A percentile compares a stretch with the other conserved stretches of the same genome.
Evolutionary conservation across 768 basidiomycete genomes (phyloP).

Genomic region (Tylopilus intermedius): DNA sequence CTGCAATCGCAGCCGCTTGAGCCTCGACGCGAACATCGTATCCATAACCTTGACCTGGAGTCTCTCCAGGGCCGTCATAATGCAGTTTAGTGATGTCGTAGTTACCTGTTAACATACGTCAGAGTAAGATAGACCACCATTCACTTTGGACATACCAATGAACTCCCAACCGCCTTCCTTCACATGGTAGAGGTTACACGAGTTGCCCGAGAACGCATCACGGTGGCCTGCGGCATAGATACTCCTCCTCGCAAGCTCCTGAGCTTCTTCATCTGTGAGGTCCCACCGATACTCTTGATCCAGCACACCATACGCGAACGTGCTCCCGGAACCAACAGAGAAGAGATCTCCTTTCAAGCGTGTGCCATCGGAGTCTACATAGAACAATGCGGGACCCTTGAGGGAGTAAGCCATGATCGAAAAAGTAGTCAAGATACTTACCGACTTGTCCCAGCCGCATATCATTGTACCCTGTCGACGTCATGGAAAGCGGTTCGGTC

Average conservation of each 20-base stretch:
- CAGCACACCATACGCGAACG: slow-evolving; percentile 97
- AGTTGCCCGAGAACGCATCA: slow-evolving; percentile 94
- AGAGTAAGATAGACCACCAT: slow-evolving; percentile 7
- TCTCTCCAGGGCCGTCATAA: slow-evolving; percentile 79
- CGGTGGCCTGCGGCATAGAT: slow-evolving; percentile 97
- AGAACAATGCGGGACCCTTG: slow-evolving; percentile 90
- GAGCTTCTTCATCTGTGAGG: slow-evolving; percentile 85
- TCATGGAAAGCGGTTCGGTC: slow-evolving; percentile 1
- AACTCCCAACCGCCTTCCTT: slow-evolving; percentile 95
- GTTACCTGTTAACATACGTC: slow-evolving; percentile 54
- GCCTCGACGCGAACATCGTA: slow-evolving; percentile 69
- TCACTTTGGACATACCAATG: slow-evolving; percentile 57
- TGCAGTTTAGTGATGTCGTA: slow-evolving; percentile 89
- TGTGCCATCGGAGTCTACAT: slow-evolving; percentile 96
- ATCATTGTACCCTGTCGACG: slow-evolving; percentile 90
- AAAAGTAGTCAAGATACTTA: slow-evolving; percentile 32
- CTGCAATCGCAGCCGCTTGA: slow-evolving; percentile 37
- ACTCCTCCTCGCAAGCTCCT: slow-evolving; percentile 87
- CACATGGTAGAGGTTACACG: slow-evolving; percentile 93
- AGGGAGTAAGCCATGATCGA: slow-evolving; percentile 11
- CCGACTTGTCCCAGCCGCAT: slow-evolving; percentile 99
- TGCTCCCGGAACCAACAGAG: slow-evolving; percentile 96
- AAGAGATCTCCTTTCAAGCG: slow-evolving; percentile 96
- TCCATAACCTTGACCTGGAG: slow-evolving; percentile 73
- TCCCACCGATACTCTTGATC: slow-evolving; percentile 97